Evolutionary conservation across 106 monocot species (phyloP).

Genomic region (Alisma plantagoaquatica): DNA sequence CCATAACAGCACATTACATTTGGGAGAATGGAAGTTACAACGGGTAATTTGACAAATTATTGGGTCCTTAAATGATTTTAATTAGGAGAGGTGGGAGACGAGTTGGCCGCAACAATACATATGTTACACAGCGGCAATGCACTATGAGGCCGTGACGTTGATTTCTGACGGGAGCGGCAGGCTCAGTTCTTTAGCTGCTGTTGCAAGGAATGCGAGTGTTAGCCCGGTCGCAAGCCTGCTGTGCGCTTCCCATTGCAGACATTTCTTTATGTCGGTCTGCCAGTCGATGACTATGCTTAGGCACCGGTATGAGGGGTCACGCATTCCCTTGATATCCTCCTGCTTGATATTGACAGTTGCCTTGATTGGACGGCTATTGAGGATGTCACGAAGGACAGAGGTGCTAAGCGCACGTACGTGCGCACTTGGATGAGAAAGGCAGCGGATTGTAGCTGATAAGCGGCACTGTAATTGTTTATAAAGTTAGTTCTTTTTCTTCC

Average conservation of each 20-base stretch:
- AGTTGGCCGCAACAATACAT: too few species aligned
- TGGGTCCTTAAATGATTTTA: too few species aligned
- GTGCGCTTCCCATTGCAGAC: constrained; percentile 74
- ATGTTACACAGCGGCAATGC: too few species aligned
- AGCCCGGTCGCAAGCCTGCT: constrained; percentile 66
- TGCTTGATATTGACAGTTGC: constrained; percentile 9
- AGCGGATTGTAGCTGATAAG: constrained; percentile 75
- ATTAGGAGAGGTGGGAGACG: too few species aligned
- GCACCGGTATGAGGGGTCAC: constrained; percentile 32
- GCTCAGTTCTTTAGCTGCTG: constrained; percentile 70
- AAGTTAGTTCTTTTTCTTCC: too few species aligned
- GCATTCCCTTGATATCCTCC: constrained; percentile 18
- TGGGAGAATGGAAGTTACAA: too few species aligned
- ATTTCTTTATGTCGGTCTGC: constrained; percentile 67
- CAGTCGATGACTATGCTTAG: constrained; percentile 41
- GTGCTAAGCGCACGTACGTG: constrained; percentile 87
- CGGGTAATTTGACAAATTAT: too few species aligned
- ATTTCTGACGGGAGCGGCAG: constrained; percentile 9
- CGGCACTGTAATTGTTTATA: constrained; percentile 92
- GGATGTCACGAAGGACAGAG: constrained; percentile 67
- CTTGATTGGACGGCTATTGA: constrained; percentile 36
- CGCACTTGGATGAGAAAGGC: constrained; percentile 94
- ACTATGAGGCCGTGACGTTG: neutral
- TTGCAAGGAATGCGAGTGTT: constrained; percentile 53
- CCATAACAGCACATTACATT: too few species aligned